Percentiles rank a stretch among this genome's conserved stretches.
phyloP scores from a whole-genome alignment of 225 moss, liverwort and hornwort species.

The Asterella californica region DNA sequence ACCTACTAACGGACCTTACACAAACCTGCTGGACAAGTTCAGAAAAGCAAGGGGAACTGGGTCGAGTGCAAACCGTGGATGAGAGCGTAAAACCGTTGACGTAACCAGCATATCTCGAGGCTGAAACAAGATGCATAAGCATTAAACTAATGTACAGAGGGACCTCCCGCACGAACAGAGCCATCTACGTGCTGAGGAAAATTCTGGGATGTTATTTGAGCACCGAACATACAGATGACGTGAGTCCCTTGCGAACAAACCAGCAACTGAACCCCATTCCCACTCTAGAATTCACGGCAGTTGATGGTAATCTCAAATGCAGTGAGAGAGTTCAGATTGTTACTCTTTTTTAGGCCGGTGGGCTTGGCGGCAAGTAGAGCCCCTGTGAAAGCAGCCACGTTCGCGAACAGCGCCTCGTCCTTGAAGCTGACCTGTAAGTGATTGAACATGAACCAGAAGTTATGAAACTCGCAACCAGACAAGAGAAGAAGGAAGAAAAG shows the following conservation, averaged over 20 bases:
- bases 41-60: neutral
- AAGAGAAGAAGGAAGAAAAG: neutral
- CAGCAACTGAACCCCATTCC: neutral
- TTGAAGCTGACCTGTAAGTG: slow-evolving; percentile 71
- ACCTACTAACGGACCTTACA: neutral
- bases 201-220: neutral
- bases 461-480: neutral
- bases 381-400: slow-evolving; percentile 84
- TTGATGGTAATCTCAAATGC: neutral
- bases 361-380: slow-evolving; percentile 96
- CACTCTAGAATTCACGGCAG: neutral
- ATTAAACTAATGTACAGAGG: neutral
- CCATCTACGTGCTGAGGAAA: neutral
- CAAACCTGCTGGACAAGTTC: neutral
- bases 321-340: neutral
- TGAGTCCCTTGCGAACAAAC: neutral
- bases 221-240: neutral
- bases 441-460: neutral
- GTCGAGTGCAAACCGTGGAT: slow-evolving; percentile 56
- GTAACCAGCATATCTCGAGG: slow-evolving; percentile 93
- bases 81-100: slow-evolving; percentile 77
- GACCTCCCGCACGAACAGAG: neutral
- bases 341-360: slow-evolving; percentile 89
- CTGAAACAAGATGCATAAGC: slow-evolving; percentile 41
- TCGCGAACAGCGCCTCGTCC: slow-evolving; percentile 84